Evolutionary conservation across 1,284 basidiomycete species (phyloP), one percentile per base, ranked within the genome.

Genomic region (Puccinia polysora): DNA sequence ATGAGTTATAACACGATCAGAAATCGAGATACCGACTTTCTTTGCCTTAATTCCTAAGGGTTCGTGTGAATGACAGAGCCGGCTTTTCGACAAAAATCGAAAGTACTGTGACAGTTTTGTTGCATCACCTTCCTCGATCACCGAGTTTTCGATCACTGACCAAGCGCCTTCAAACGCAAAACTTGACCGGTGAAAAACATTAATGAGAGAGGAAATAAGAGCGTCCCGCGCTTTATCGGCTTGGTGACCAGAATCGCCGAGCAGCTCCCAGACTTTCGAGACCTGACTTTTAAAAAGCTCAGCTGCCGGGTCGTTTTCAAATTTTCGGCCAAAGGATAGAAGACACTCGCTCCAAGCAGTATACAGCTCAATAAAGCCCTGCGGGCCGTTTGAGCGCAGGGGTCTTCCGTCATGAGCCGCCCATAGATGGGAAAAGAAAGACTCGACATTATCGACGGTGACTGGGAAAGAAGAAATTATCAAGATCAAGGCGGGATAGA

Each of bases 401-500:
- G 58, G 34, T 52, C 50, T 32, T 10, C 43, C 34, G 20, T 60
- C 45, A 23, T 59, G 63, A 53, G 69, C 50, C 49, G 34, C 62
- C 70, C 70, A 73, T 4, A 73, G 50, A 40, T 65, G 70, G n/a
- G 25, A 12, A 40, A 73, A 65, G 36, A 73, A 73, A 34, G 30
- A 43, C 1, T 55, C 28, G 12, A 34, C 23, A 34, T 53, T 25
- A 28, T 64, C 52, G 23, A 73, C n/a, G 8, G 59, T 64, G 38
- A 43, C 8, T 43, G 70, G 70, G 15, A 65, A 73, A 34, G 70
- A 65, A 23, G 43, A 43, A 12, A 59, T 10, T 32, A 65, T 8
- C n/a, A 65, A 50, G 38, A 65, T 45, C 34, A 73, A 38, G 34
- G 70, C 62, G 20, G 70, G 70, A 50, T 73, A 73, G n/a, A 73